Evolutionary conservation across 257 asterid genomes (phyloP), one percentile per base, ranked within the genome.

Genomic region (Solanum raphanifolium): DNA sequence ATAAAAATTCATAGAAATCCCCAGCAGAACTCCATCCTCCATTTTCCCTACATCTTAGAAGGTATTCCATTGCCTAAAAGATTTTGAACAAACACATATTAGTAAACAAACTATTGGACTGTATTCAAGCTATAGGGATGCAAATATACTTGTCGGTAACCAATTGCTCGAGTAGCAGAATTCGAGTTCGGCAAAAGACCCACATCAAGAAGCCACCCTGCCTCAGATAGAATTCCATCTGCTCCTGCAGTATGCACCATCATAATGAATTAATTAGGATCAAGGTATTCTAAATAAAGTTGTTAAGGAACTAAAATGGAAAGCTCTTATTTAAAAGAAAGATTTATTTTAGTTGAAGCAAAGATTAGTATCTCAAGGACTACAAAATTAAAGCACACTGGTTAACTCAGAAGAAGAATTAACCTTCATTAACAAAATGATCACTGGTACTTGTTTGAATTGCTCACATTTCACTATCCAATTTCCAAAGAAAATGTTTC

Each of bases 101-200:
- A 74, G 83, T 52, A 58, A 85, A 86, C 69, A 25, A 41, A 31
- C 46, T 18, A 69, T 11, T 29, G 25, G 29, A 76, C 62, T 29
- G 73, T 6, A 82, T 83, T 58, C 27, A 79, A 83, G 34, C 29
- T 69, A 65, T 23, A 66, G 78, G 87, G 38, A 86, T 35, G 86
- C 65, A 52, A 85, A 82, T 81, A 38, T 95, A 97, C 99, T 89
- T 97, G 99, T 93, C 99, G 91, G 86, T 97, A 97, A 87, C 99
- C 99, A 87, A 97, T 97, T 87, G 99, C 98, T 86, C 99, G 98
- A 90, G 97, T 93, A 88, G 99, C 98, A 75, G 98, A 94, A 92
- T 91, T 97, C 48, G 96, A 90, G 90, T 95, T 96, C 29, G 98
- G 99, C 90, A 92, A 87, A 89, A 97, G 98, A 60, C 98, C 98